These are phyloP conservation scores for Waitea zeae DNA, from an alignment of 1,284 basidiomycete species.

Conservation along the genomic window DNA sequence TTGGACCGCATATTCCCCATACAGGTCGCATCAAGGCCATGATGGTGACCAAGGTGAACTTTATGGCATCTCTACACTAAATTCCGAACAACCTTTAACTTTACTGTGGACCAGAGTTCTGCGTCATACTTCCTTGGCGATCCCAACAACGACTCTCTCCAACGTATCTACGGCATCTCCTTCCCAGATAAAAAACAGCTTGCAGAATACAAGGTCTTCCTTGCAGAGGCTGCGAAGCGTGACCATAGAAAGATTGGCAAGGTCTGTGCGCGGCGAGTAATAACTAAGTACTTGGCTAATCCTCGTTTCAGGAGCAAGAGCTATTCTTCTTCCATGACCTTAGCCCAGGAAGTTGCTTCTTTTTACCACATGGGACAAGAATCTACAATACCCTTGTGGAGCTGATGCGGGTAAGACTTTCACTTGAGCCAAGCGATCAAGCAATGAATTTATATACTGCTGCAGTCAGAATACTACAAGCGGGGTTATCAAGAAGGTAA, in stretches of 20 bases:
- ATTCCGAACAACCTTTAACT: constrained; percentile 2
- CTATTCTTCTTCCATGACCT: constrained; percentile 98
- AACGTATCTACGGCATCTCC: constrained; percentile 96
- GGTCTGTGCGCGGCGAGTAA: constrained; percentile 17
- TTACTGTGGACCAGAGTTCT: constrained; percentile 61
- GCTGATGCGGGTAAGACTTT: constrained; percentile 63
- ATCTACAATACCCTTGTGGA: constrained; percentile 94
- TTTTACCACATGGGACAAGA: constrained; percentile 90
- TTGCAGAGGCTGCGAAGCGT: constrained; percentile 92
- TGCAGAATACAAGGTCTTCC: constrained; percentile 89
- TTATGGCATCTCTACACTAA: constrained; percentile 1
- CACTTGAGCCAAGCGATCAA: neutral
- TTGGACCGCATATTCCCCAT: constrained; percentile 95
- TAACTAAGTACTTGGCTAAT: constrained; percentile 3
- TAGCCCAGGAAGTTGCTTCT: constrained; percentile 92
- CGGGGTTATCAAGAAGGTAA: constrained; percentile 76
- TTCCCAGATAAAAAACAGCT: constrained; percentile 98
- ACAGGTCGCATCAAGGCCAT: constrained; percentile 96
- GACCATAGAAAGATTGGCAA: constrained; percentile 95
- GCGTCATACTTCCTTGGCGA: constrained; percentile 98
- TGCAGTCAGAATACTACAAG: constrained; percentile 64
- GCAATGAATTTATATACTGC: constrained; percentile 4
- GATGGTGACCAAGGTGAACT: constrained; percentile 75
- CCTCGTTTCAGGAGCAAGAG: constrained; percentile 67
- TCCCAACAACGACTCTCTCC: constrained; percentile 85